A percentile compares a stretch with the other conserved stretches of the same genome.
phyloP scores from a whole-genome alignment of 495 filamentous ascomycete genomes.

The Penicillium cosmopolitanum region DNA sequence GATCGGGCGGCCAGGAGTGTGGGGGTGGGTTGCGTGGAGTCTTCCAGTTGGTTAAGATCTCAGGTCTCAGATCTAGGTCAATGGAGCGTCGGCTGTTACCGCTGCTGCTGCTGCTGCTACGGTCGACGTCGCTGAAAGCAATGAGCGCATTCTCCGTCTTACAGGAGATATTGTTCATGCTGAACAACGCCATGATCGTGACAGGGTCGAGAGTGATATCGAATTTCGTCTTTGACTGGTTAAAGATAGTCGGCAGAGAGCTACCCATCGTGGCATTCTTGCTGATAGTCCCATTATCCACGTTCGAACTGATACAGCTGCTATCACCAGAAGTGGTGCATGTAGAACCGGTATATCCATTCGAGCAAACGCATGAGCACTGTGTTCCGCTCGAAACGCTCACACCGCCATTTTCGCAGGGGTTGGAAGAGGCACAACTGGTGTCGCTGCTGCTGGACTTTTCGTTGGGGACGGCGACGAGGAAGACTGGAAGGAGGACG shows the following conservation, averaged over 20 bases:
- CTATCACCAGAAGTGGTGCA: constrained; percentile 65
- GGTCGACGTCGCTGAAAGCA: constrained; percentile 65
- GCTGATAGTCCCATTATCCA: constrained; percentile 52
- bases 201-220: constrained; percentile 70
- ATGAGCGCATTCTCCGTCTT: constrained; percentile 82
- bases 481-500: constrained; percentile 80
- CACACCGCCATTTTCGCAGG: constrained; percentile 81
- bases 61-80: neutral
- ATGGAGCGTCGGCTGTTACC: constrained; percentile 36
- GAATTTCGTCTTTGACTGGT: constrained; percentile 66
- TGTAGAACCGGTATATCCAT: constrained; percentile 79
- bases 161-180: constrained; percentile 72
- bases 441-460: constrained; percentile 36
- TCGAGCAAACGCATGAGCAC: constrained; percentile 86
- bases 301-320: constrained; percentile 71
- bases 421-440: constrained; percentile 55
- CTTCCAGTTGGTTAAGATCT: neutral
- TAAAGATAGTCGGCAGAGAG: constrained; percentile 73
- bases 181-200: constrained; percentile 75
- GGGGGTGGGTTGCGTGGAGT: constrained; percentile 18
- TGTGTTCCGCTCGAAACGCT: constrained; percentile 64
- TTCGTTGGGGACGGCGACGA: constrained; percentile 72
- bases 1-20: constrained; percentile 34
- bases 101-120: constrained; percentile 12
- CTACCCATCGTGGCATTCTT: constrained; percentile 79